These are phyloP conservation scores for Trichosporon asahii DNA, from an alignment of 1,284 basidiomycete species.

Conservation along the genomic window DNA sequence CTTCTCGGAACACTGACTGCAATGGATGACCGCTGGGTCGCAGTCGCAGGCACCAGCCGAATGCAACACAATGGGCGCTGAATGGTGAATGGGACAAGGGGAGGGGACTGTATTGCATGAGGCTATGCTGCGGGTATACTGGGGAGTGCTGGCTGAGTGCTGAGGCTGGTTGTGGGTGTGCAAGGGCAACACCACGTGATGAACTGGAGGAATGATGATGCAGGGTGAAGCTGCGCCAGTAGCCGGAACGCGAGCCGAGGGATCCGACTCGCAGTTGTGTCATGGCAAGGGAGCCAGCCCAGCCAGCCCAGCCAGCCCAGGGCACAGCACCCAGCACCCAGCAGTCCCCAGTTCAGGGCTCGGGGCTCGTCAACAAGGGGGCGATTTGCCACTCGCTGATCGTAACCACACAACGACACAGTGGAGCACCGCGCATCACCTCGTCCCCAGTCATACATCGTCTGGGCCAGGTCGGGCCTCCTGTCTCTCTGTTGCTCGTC, in stretches of 20 bases:
- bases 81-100: background rate
- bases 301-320: no score
- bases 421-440: background rate
- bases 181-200: background rate
- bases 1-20: no score
- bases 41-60: background rate
- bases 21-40: no score
- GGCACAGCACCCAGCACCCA: background rate
- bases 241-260: background rate
- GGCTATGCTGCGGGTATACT: background rate
- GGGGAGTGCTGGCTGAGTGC: background rate
- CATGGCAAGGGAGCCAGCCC: background rate
- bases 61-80: background rate
- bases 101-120: background rate
- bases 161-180: background rate
- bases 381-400: background rate
- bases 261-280: background rate
- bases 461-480: no score
- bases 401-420: background rate
- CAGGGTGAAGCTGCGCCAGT: background rate
- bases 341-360: no score
- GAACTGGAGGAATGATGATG: background rate
- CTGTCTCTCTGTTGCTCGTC: background rate
- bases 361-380: background rate
- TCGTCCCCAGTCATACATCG: background rate